Conservation (phyloP, 75 land plant species). For the Ceratopteris richardii region DNA sequence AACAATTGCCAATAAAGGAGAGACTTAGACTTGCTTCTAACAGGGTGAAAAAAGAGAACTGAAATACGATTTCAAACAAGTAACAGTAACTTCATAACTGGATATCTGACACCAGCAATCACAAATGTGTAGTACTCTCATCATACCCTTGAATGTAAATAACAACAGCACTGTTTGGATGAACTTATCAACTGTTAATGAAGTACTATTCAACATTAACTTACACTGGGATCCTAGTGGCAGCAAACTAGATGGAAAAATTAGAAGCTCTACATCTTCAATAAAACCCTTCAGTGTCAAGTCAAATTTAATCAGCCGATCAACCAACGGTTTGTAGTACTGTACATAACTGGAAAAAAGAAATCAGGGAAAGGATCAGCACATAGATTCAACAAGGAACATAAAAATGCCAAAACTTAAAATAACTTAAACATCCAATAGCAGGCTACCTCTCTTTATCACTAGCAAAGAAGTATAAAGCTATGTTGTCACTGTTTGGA, state of each 20-base stretch:
- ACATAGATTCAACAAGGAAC: too few relatives aligned
- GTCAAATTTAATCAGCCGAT: conserved; percentile 19
- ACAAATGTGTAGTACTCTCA: too few relatives aligned
- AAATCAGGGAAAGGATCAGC: background rate
- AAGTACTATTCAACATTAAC: conserved; percentile 4
- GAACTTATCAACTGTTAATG: too few relatives aligned
- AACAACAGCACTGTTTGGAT: too few relatives aligned
- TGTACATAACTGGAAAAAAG: conserved; percentile 12
- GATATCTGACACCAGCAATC: too few relatives aligned
- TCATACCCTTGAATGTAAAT: too few relatives aligned
- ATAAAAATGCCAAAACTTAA: too few relatives aligned
- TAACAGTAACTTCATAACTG: too few relatives aligned
- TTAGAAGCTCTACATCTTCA: conserved; percentile 27
- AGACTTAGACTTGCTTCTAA: too few relatives aligned
- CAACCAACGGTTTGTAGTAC: conserved; percentile 13
- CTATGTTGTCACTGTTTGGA: conserved; percentile 22
- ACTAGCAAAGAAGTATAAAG: conserved; percentile 24
- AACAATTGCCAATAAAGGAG: too few relatives aligned
- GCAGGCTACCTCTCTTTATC: conserved; percentile 17
- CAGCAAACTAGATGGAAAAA: conserved; percentile 20
- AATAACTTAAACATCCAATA: conserved; percentile 1
- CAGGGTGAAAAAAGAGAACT: too few relatives aligned
- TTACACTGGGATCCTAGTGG: conserved; percentile 19
- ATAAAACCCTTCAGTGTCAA: conserved; percentile 19
- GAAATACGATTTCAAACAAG: too few relatives aligned